phyloP scores from a whole-genome alignment of 2,329 filamentous ascomycete species.

The Daldinia eschscholtzii region DNA sequence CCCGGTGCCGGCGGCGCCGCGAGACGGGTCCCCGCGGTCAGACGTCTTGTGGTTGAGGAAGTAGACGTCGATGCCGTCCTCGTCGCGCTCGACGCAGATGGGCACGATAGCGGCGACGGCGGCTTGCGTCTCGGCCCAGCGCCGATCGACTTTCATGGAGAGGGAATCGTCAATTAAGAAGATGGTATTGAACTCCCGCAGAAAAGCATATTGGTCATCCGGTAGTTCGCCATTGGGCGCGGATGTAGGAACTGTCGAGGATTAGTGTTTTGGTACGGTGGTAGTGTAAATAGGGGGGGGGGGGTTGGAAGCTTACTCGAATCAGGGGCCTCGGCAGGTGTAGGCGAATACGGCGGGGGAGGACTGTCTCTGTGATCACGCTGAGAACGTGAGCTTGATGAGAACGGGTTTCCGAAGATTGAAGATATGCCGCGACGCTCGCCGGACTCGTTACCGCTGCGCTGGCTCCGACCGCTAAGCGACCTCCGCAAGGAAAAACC shows the following conservation, averaged over 20 bases:
- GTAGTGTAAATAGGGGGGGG: not conserved
- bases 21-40: slow-evolving; percentile 51
- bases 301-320: slow-evolving; percentile 11
- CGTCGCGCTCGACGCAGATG: slow-evolving; percentile 83
- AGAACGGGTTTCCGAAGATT: slow-evolving; percentile 19
- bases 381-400: slow-evolving; percentile 17
- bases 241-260: not conserved
- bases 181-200: slow-evolving; percentile 84
- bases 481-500: slow-evolving; percentile 36
- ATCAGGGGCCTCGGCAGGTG: slow-evolving; percentile 3
- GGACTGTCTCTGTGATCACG: slow-evolving; percentile 36
- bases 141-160: slow-evolving; percentile 78
- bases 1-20: slow-evolving; percentile 60
- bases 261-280: not conserved
- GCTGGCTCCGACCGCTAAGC: slow-evolving; percentile 33
- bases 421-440: slow-evolving; percentile 18
- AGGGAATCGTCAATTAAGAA: slow-evolving; percentile 94
- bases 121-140: slow-evolving; percentile 79
- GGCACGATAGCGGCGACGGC: slow-evolving; percentile 82
- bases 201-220: slow-evolving; percentile 67
- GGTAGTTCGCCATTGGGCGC: not conserved
- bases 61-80: slow-evolving; percentile 89
- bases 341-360: slow-evolving; percentile 43
- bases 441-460: slow-evolving; percentile 4
- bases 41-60: slow-evolving; percentile 80